These are phyloP conservation scores for Salix purpurea DNA, from an alignment of 345 rosid species.

Conservation along the genomic window DNA sequence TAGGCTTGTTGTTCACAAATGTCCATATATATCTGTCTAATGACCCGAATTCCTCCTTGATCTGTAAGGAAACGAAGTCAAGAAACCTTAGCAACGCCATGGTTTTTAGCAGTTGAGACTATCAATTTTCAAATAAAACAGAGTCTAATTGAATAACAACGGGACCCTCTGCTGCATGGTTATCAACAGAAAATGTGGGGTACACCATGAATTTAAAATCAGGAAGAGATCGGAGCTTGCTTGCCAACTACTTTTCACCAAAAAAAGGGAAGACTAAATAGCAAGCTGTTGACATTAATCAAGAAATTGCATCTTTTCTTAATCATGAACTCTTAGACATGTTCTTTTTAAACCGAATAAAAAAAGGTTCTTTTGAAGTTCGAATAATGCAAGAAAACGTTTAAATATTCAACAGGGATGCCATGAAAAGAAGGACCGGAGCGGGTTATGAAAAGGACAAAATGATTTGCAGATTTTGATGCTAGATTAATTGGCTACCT, in stretches of 20 bases:
- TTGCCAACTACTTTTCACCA: not conserved
- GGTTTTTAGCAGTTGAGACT: not conserved
- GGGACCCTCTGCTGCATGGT: not conserved
- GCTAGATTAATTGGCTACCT: conserved; percentile 30
- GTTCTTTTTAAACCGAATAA: not conserved
- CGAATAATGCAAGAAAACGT: not conserved
- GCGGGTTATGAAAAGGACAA: not conserved
- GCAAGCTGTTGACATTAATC: not conserved
- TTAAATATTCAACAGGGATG: not conserved
- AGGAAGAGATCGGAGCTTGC: conserved; percentile 4
- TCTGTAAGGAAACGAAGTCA: conserved; percentile 19
- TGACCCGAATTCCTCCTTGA: conserved; percentile 45
- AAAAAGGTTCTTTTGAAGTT: not conserved
- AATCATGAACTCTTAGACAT: not conserved
- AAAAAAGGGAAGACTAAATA: not conserved
- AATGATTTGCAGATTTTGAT: not conserved
- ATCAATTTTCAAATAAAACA: no score
- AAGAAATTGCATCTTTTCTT: conserved; percentile 3
- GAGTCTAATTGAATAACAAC: not conserved
- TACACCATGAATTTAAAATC: not conserved
- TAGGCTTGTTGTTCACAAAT: conserved; percentile 49
- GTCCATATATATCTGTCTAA: conserved; percentile 57
- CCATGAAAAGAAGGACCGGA: not conserved
- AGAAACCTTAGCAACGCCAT: not conserved
- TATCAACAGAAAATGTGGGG: conserved; percentile 10